These are phyloP conservation scores for Rosa chinensis DNA, from an alignment of 306 rosid species.

Conservation along the genomic window DNA sequence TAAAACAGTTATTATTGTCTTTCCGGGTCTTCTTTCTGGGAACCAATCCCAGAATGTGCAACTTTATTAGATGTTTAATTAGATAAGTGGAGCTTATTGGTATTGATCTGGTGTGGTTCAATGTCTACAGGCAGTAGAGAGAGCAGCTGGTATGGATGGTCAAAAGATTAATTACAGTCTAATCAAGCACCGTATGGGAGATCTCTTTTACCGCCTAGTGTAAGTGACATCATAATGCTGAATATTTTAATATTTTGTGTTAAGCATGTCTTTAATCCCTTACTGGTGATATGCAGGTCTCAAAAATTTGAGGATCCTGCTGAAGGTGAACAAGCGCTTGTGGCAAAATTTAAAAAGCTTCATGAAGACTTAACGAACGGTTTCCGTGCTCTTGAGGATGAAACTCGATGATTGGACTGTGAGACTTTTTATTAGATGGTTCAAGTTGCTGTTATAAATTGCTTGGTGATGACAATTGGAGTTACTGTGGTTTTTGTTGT, in stretches of 20 bases:
- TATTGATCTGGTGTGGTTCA: constrained; percentile 19
- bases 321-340: constrained; percentile 86
- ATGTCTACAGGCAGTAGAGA: constrained; percentile 82
- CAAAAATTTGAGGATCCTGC: constrained; percentile 99
- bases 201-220: constrained; percentile 97
- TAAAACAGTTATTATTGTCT: not conserved
- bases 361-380: constrained; percentile 84
- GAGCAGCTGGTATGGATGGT: constrained; percentile 97
- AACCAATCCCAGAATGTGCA: not conserved
- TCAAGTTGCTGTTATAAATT: constrained; percentile 12
- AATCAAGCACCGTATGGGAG: constrained; percentile 95
- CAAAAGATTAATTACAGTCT: constrained; percentile 82
- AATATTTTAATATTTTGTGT: not conserved
- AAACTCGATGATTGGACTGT: constrained; percentile 65
- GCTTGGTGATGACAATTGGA: constrained; percentile 22
- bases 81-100: not conserved
- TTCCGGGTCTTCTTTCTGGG: not conserved
- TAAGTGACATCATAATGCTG: constrained; percentile 39
- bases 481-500: constrained; percentile 26
- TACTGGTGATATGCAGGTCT: constrained; percentile 56
- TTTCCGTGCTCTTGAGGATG: constrained; percentile 98
- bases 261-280: constrained; percentile 29
- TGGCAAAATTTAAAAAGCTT: constrained; percentile 74
- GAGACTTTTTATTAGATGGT: constrained; percentile 27
- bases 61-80: not conserved